Conservation (phyloP, 2,329 filamentous ascomycete genomes). For the Paramyrothecium roridum region DNA sequence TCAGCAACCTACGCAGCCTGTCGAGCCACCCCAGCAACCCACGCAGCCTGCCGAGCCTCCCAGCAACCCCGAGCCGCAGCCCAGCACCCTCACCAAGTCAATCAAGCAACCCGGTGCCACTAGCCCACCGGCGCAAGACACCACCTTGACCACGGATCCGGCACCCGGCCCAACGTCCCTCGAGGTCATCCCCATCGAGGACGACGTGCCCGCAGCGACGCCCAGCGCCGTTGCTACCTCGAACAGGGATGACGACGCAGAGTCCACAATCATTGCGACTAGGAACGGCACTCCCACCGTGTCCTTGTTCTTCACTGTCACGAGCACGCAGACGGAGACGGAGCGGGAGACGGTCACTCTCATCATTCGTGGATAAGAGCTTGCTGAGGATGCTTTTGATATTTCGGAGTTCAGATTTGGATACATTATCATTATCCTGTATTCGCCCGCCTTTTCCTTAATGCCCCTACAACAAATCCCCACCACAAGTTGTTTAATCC, state of each 20-base stretch:
- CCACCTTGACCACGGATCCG: not conserved
- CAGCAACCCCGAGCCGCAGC: constrained; percentile 1
- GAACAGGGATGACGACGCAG: constrained; percentile 8
- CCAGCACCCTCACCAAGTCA: constrained; percentile 20
- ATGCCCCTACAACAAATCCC: too few relatives aligned
- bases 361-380: constrained; percentile 10
- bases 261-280: constrained; percentile 16
- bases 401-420: too few relatives aligned
- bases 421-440: too few relatives aligned
- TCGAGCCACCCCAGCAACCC: constrained; percentile 1
- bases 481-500: too few relatives aligned
- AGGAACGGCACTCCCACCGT: constrained; percentile 30
- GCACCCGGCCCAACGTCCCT: constrained; percentile 14
- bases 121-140: constrained; percentile 10
- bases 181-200: constrained; percentile 22
- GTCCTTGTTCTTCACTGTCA: constrained; percentile 32
- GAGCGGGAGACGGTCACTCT: constrained; percentile 26
- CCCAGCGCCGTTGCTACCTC: constrained; percentile 5
- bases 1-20: not conserved
- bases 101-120: constrained; percentile 16
- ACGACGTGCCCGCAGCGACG: constrained; percentile 7
- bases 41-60: constrained; percentile 6
- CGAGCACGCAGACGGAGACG: constrained; percentile 27
- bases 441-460: too few relatives aligned
- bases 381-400: too few relatives aligned